phyloP scores from a whole-genome alignment of 345 rosid species.

The Citrus trifoliata region DNA sequence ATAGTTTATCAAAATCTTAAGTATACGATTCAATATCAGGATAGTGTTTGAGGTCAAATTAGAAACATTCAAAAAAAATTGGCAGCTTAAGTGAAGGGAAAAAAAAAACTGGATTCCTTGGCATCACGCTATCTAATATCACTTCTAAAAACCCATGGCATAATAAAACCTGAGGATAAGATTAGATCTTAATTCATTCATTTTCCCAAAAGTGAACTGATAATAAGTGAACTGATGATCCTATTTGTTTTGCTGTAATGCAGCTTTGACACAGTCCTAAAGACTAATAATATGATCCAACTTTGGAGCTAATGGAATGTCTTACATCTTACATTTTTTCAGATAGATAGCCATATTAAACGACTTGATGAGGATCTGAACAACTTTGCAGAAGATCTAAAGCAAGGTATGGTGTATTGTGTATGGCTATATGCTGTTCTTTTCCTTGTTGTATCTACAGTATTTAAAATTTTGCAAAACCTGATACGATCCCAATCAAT shows the following conservation, averaged over 20 bases:
- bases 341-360: conserved; percentile 94
- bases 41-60: no score
- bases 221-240: neutral
- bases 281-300: neutral
- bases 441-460: neutral
- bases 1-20: neutral
- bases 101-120: no score
- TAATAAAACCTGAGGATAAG: neutral
- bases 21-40: neutral
- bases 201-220: neutral
- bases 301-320: conserved; percentile 7
- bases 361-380: conserved; percentile 93
- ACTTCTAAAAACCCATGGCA: neutral
- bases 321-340: conserved; percentile 12
- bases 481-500: neutral
- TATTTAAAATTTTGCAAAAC: neutral
- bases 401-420: conserved; percentile 56
- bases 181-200: neutral
- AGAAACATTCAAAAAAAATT: no score
- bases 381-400: conserved; percentile 89
- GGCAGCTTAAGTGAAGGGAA: no score
- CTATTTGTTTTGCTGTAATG: neutral
- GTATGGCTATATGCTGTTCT: conserved; percentile 7
- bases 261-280: neutral
- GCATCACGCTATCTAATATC: neutral